Evolutionary conservation across 495 filamentous ascomycete genomes (phyloP).

Genomic region (Aspergillus indologenus): DNA sequence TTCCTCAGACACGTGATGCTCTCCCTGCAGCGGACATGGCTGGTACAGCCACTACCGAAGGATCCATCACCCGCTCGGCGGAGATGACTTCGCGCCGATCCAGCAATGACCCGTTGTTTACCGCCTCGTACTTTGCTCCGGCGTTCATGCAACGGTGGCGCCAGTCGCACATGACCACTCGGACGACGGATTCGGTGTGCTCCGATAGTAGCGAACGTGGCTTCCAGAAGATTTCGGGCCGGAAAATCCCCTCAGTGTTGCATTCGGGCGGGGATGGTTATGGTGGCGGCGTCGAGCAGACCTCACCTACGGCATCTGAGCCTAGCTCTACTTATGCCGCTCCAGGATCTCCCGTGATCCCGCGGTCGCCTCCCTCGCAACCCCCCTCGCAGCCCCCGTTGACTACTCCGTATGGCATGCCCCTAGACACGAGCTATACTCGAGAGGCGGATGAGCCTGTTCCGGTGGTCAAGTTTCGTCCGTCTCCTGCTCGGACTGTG

Average conservation of each 20-base stretch:
- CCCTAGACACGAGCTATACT: constrained; percentile 36
- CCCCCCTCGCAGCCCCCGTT: constrained; percentile 33
- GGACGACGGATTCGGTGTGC: constrained; percentile 40
- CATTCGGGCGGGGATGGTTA: constrained; percentile 69
- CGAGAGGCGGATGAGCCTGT: constrained; percentile 33
- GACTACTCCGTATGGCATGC: constrained; percentile 34
- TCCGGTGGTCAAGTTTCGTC: constrained; percentile 36
- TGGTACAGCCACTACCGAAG: constrained; percentile 9
- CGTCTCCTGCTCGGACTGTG: constrained; percentile 48
- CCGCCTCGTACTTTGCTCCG: constrained; percentile 49
- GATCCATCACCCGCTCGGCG: constrained; percentile 11
- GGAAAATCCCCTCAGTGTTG: constrained; percentile 69
- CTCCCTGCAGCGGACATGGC: constrained; percentile 24
- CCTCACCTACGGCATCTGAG: constrained; percentile 25
- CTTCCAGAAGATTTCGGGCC: constrained; percentile 64
- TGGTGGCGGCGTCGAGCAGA: constrained; percentile 44
- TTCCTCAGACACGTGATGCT: constrained; percentile 17
- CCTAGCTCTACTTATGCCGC: constrained; percentile 19
- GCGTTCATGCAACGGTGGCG: constrained; percentile 44
- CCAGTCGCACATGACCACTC: constrained; percentile 39
- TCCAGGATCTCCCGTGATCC: constrained; percentile 25
- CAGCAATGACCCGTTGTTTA: constrained; percentile 53
- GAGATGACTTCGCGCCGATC: constrained; percentile 52
- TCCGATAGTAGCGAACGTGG: constrained; percentile 47
- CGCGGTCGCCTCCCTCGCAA: constrained; percentile 26